A percentile compares a stretch with the other conserved stretches of the same genome.
These are phyloP conservation scores for Oxalis stricta DNA, from an alignment of 441 rosid species.

Conservation along the genomic window DNA sequence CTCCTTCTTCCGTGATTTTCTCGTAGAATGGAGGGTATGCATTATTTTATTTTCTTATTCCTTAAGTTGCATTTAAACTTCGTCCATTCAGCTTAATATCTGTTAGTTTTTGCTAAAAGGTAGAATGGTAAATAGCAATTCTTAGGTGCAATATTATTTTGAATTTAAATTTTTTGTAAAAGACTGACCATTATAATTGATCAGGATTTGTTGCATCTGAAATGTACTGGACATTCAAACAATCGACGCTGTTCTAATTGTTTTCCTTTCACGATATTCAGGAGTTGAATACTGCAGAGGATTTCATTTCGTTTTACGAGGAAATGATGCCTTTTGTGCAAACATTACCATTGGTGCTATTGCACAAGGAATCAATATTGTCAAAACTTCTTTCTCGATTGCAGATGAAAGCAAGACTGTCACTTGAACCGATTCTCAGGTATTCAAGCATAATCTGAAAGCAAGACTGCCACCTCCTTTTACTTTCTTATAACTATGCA, in stretches of 20 bases:
- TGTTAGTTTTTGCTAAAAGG: too few relatives aligned
- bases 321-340: slow-evolving; percentile 65
- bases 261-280: slow-evolving; percentile 18
- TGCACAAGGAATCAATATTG: slow-evolving; percentile 64
- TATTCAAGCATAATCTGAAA: slow-evolving; percentile 20
- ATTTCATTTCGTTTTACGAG: slow-evolving; percentile 72
- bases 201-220: too few relatives aligned
- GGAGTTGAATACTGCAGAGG: slow-evolving; percentile 93
- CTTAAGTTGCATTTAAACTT: background rate
- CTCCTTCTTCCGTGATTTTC: slow-evolving; percentile 68
- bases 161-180: background rate
- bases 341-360: slow-evolving; percentile 47
- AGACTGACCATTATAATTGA: background rate
- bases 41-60: background rate
- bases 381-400: slow-evolving; percentile 55
- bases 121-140: too few relatives aligned
- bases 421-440: slow-evolving; percentile 88
- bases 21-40: slow-evolving; percentile 84
- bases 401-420: slow-evolving; percentile 71
- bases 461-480: too few relatives aligned
- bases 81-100: too few relatives aligned
- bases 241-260: background rate
- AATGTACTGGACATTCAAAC: too few relatives aligned
- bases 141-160: too few relatives aligned
- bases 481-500: too few relatives aligned